Evolutionary conservation across 2,329 filamentous ascomycete genomes (phyloP).

Genomic region (Beauveria sp.): DNA sequence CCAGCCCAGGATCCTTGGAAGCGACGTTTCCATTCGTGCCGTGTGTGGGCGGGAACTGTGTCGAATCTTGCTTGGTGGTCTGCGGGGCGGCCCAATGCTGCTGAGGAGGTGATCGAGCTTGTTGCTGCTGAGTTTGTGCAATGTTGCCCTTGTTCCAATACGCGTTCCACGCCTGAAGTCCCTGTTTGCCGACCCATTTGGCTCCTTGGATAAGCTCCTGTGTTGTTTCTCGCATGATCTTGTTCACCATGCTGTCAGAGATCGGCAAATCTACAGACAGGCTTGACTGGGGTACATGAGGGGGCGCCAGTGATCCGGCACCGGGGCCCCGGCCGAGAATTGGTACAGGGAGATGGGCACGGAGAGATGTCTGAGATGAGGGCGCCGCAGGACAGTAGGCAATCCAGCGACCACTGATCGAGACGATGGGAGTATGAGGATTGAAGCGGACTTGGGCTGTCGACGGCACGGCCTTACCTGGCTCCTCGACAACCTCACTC

Average conservation of each 20-base stretch:
- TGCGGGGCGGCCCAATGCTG: slow-evolving; percentile 38
- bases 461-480: slow-evolving; percentile 30
- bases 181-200: slow-evolving; percentile 70
- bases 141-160: slow-evolving; percentile 61
- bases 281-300: slow-evolving; percentile 58
- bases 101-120: slow-evolving; percentile 37
- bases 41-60: slow-evolving; percentile 69
- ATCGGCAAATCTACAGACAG: slow-evolving; percentile 66
- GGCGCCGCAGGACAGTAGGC: slow-evolving; percentile 68
- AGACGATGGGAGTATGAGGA: slow-evolving; percentile 56
- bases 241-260: slow-evolving; percentile 64
- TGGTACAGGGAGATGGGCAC: slow-evolving; percentile 55
- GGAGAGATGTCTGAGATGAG: slow-evolving; percentile 61
- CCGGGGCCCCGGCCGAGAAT: slow-evolving; percentile 48
- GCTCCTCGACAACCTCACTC: slow-evolving; percentile 39
- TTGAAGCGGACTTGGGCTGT: slow-evolving; percentile 32
- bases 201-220: slow-evolving; percentile 70
- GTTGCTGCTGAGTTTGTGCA: slow-evolving; percentile 33
- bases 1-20: slow-evolving; percentile 60
- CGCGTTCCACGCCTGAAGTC: slow-evolving; percentile 68
- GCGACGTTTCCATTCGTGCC: slow-evolving; percentile 50
- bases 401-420: slow-evolving; percentile 66
- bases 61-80: slow-evolving; percentile 35
- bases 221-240: slow-evolving; percentile 69
- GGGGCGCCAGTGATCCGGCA: slow-evolving; percentile 54